Evolutionary conservation across 495 filamentous ascomycete species (phyloP).

Genomic region (Podospora fimiseda): DNA sequence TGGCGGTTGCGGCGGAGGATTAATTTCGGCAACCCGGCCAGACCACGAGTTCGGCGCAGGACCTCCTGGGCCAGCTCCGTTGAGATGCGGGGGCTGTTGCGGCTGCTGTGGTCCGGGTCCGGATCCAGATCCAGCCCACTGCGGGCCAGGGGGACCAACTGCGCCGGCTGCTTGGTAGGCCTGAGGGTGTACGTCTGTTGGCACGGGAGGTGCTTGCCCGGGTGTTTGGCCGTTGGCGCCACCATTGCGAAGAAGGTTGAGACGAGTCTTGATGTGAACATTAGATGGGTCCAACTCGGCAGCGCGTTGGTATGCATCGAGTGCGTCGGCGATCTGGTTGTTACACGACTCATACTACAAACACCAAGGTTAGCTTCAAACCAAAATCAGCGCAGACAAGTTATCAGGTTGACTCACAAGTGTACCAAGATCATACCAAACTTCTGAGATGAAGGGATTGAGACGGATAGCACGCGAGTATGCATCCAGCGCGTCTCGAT

Average conservation of each 20-base stretch:
- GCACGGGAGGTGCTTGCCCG: conserved; percentile 39
- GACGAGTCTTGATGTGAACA: conserved; percentile 89
- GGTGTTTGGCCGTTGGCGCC: conserved; percentile 65
- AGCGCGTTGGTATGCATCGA: conserved; percentile 92
- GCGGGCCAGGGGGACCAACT: conserved; percentile 66
- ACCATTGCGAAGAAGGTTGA: conserved; percentile 77
- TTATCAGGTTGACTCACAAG: conserved; percentile 59
- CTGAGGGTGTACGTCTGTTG: conserved; percentile 59
- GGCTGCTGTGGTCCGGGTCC: conserved; percentile 44
- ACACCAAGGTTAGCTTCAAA: conserved; percentile 15
- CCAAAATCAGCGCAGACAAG: not conserved
- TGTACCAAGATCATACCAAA: conserved; percentile 98
- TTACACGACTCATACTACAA: conserved; percentile 93
- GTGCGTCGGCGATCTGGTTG: conserved; percentile 93
- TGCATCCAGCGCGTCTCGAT: conserved; percentile 94
- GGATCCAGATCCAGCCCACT: conserved; percentile 71
- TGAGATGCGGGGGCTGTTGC: conserved; percentile 37
- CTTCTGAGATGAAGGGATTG: conserved; percentile 98
- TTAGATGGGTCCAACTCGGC: conserved; percentile 91
- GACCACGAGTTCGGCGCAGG: conserved; percentile 65
- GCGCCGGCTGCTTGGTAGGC: conserved; percentile 70
- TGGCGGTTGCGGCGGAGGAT: conserved; percentile 59
- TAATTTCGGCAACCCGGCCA: conserved; percentile 72
- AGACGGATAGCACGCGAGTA: conserved; percentile 96
- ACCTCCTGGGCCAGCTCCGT: conserved; percentile 51